phyloP scores from a whole-genome alignment of 805 yeast species.

The Geotrichum ghanense region DNA sequence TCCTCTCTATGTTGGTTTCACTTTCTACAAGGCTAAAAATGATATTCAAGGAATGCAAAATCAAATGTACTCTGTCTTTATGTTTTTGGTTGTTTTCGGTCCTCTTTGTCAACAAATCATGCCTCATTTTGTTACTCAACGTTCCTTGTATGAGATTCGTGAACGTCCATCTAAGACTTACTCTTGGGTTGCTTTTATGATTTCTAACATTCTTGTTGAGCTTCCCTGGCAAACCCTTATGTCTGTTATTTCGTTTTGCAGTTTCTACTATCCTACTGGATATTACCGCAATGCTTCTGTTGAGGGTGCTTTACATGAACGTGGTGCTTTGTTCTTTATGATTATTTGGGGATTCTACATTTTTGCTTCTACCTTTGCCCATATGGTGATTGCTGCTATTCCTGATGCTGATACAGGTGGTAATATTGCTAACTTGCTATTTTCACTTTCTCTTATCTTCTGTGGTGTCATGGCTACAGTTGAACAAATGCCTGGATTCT shows the following conservation, averaged over 20 bases:
- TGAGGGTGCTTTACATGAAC: conserved; percentile 31
- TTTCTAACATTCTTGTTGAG: conserved; percentile 55
- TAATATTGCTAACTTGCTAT: conserved; percentile 43
- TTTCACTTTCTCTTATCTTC: conserved; percentile 54
- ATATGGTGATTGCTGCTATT: conserved; percentile 39
- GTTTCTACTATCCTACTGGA: conserved; percentile 62
- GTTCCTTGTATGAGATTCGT: conserved; percentile 59
- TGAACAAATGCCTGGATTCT: conserved; percentile 50
- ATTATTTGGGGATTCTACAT: conserved; percentile 36
- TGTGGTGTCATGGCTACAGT: conserved; percentile 66
- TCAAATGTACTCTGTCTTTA: conserved; percentile 68
- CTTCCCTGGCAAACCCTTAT: conserved; percentile 50
- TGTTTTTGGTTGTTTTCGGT: conserved; percentile 46
- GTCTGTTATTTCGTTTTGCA: conserved; percentile 51
- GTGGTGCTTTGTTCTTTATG: conserved; percentile 31
- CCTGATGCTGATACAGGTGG: conserved; percentile 55
- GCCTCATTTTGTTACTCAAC: conserved; percentile 46
- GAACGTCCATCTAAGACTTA: conserved; percentile 65
- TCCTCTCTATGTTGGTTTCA: conserved; percentile 54
- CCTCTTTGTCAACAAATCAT: conserved; percentile 52
- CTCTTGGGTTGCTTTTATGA: conserved; percentile 52
- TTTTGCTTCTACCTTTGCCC: conserved; percentile 26
- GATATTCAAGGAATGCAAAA: conserved; percentile 61
- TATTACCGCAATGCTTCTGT: conserved; percentile 46
- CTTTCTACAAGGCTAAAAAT: conserved; percentile 53